Conservation (phyloP, 805 yeast species). For the Nakazawaea peltata region DNA sequence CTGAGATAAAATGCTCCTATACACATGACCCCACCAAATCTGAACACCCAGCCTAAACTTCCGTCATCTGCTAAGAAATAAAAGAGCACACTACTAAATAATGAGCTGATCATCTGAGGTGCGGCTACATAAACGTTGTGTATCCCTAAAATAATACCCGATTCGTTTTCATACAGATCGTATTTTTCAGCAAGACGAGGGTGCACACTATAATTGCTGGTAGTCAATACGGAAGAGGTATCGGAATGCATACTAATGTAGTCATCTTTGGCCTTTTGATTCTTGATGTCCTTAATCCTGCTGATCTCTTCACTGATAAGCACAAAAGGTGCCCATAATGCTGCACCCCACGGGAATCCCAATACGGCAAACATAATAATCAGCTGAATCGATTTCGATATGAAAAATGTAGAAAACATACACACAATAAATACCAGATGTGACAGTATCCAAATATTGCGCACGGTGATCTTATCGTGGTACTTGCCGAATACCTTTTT, state of each 20-base stretch:
- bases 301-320: constrained; percentile 50
- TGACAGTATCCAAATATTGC: constrained; percentile 40
- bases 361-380: constrained; percentile 40
- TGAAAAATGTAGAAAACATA: constrained; percentile 38
- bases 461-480: constrained; percentile 20
- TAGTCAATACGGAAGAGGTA: constrained; percentile 3
- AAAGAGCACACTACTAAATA: constrained; percentile 39
- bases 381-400: constrained; percentile 32
- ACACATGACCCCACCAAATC: constrained; percentile 46
- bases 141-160: constrained; percentile 48
- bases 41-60: constrained; percentile 48
- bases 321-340: constrained; percentile 62
- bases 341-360: constrained; percentile 60
- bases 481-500: constrained; percentile 3
- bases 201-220: constrained; percentile 8
- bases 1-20: constrained; percentile 37
- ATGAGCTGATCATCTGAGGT: constrained; percentile 47
- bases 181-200: constrained; percentile 20
- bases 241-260: constrained; percentile 6
- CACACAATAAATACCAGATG: constrained; percentile 42
- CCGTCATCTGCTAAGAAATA: constrained; percentile 24
- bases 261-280: constrained; percentile 16
- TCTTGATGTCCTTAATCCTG: constrained; percentile 39
- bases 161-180: constrained; percentile 39
- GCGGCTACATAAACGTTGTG: constrained; percentile 52